phyloP scores from a whole-genome alignment of 495 filamentous ascomycete genomes.

The Neurospora cerealis region DNA sequence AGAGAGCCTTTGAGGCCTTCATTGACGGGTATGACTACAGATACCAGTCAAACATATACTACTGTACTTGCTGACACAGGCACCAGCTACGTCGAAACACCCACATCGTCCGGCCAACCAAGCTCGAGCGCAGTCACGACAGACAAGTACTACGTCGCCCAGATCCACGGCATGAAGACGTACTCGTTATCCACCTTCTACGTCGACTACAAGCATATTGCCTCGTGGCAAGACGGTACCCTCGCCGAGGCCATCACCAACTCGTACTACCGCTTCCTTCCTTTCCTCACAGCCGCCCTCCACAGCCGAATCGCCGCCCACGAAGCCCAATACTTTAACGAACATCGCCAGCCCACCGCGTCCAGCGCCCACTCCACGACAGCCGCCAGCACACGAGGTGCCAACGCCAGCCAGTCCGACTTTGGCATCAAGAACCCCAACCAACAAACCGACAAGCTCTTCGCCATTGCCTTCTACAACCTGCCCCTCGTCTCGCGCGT shows the following conservation, averaged over 20 bases:
- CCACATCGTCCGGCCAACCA: constrained; percentile 59
- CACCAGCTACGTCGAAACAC: constrained; percentile 65
- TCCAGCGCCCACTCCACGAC: constrained; percentile 57
- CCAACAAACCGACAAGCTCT: constrained; percentile 94
- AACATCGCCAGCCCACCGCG: constrained; percentile 68
- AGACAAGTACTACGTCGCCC: constrained; percentile 92
- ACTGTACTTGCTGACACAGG: not conserved
- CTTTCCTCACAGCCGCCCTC: constrained; percentile 80
- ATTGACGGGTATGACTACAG: constrained; percentile 60
- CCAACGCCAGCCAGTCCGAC: constrained; percentile 51
- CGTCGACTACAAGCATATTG: constrained; percentile 87
- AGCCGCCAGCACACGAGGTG: constrained; percentile 51
- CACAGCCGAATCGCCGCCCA: constrained; percentile 91
- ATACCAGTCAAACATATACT: not conserved
- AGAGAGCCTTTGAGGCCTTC: constrained; percentile 77
- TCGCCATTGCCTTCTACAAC: constrained; percentile 93
- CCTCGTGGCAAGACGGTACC: constrained; percentile 56
- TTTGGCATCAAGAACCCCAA: constrained; percentile 64
- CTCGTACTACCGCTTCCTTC: constrained; percentile 91
- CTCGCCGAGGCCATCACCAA: constrained; percentile 75
- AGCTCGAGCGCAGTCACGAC: constrained; percentile 65
- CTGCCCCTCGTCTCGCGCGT: constrained; percentile 87
- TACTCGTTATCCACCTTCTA: constrained; percentile 92
- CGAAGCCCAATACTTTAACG: constrained; percentile 85
- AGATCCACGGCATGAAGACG: constrained; percentile 79